Base-by-base conservation (phyloP, 805 yeast genomes). In the Metschnikowia koreensis region DNA sequence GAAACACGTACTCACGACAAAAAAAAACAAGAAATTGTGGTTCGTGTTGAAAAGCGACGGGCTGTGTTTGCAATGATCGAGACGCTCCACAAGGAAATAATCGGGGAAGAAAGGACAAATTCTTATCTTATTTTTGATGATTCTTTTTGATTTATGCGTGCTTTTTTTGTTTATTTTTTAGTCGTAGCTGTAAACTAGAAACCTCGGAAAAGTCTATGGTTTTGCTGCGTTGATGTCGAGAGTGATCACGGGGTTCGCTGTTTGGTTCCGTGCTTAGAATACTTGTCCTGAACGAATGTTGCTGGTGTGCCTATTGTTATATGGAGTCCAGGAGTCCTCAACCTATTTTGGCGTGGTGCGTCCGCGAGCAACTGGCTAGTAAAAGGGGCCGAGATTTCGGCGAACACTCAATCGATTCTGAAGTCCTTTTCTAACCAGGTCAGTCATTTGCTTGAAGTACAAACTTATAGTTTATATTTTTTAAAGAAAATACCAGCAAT, bases 301-400 rank as follows among this genome's bases (percentile, higher is more conserved):
- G 52, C 52, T 50, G 42, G 52, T 26, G 48, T 22, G 48, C 44
- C 29, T 13, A 22, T 22, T 22, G 22, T 43, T 41, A 45, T 50
- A 50, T 50, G 52, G 52, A 50, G 52, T 44, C 28, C 52, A 29
- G 17, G 52, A 46, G 48, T 36, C 48, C 22, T 22, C 38, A 33
- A 10, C 17, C 45, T 39, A 39, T 48, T 33, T 38, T 38, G 44
- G 46, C 37, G 47, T 28, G 47, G 39, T 38, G 49, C 44, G 36
- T 22, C 39, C 16, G 38, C 29, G 49, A 38, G 28, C 13, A 37
- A 38, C 39, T 43, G 22, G 22, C 10, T 12, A 33, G 40, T 17
- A 34, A 34, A 36, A 34, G 31, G 31, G 46, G 40, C 13, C 13
- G 28, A 42, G 29, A 41, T 40, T 22, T 22, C 13, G 31, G 28